Percentiles rank a stretch among this genome's conserved stretches.
phyloP scores from a whole-genome alignment of 768 basidiomycete genomes.

The Baorangia bicolor region DNA sequence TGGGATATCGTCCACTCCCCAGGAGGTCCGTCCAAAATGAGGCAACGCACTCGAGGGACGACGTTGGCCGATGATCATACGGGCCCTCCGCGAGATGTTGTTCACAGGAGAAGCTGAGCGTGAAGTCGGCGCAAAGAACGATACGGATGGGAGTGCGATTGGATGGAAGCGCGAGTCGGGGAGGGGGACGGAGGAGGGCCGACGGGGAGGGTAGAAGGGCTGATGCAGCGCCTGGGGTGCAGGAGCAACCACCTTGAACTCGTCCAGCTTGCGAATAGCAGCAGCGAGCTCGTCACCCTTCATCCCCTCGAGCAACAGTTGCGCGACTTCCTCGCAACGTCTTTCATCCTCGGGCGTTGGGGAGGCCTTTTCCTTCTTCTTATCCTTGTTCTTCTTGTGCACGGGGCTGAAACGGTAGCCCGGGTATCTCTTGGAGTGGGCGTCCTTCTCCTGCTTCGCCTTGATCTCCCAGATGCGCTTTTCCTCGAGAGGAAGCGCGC shows the following conservation, averaged over 20 bases:
- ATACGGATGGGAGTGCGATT: slow-evolving; percentile 44
- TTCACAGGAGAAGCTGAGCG: slow-evolving; percentile 45
- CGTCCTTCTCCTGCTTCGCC: slow-evolving; percentile 72
- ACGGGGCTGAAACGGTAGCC: slow-evolving; percentile 53
- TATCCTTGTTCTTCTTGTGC: slow-evolving; percentile 46
- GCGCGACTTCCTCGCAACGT: slow-evolving; percentile 54
- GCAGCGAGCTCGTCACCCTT: slow-evolving; percentile 67
- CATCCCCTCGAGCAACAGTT: slow-evolving; percentile 63
- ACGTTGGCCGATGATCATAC: slow-evolving; percentile 43
- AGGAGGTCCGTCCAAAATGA: slow-evolving; percentile 27
- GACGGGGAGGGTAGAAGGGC: slow-evolving; percentile 42
- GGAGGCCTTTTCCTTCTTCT: slow-evolving; percentile 34
- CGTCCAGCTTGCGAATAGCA: slow-evolving; percentile 56
- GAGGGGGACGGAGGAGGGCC: slow-evolving; percentile 64
- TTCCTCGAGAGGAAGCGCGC: slow-evolving; percentile 65
- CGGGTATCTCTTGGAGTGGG: slow-evolving; percentile 67
- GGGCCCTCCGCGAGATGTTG: slow-evolving; percentile 44
- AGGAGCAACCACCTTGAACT: background rate
- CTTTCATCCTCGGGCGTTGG: slow-evolving; percentile 29
- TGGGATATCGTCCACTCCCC: slow-evolving; percentile 29
- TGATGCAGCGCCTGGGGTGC: slow-evolving; percentile 5
- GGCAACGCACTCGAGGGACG: slow-evolving; percentile 52
- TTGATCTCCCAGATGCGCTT: slow-evolving; percentile 71
- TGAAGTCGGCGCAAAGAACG: slow-evolving; percentile 41
- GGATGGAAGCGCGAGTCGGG: slow-evolving; percentile 40